Conservation (phyloP, 129 eudicot species). For the Gnaphalium uliginosum region DNA sequence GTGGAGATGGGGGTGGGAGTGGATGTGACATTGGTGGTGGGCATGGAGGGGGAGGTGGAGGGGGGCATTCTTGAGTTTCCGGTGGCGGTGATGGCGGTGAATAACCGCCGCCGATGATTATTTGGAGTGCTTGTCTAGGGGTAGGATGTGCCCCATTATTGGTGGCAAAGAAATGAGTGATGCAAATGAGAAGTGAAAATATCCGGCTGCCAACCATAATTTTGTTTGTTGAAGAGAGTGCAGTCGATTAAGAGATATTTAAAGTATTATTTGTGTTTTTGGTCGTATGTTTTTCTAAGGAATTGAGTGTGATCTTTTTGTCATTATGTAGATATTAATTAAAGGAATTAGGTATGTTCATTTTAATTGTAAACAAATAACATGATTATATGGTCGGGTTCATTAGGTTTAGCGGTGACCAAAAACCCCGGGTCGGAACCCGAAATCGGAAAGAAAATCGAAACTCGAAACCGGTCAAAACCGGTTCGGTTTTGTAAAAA, state of each 20-base stretch:
- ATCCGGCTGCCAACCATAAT: neutral
- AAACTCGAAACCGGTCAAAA: no score
- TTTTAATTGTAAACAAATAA: no score
- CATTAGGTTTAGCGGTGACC: no score
- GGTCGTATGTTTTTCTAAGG: neutral
- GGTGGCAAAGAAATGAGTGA: slow-evolving; percentile 18
- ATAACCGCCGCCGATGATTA: slow-evolving; percentile 39
- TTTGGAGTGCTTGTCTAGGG: slow-evolving; percentile 36
- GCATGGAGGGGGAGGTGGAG: slow-evolving; percentile 22
- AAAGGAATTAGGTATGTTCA: no score
- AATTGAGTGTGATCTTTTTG: neutral
- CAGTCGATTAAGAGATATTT: neutral
- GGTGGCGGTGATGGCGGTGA: slow-evolving; percentile 17
- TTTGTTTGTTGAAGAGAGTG: neutral
- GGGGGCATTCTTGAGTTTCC: slow-evolving; percentile 4
- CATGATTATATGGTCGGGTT: no score
- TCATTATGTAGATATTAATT: no score
- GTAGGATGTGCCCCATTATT: neutral
- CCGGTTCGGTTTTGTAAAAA: no score
- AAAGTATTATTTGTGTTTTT: neutral
- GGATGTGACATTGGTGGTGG: slow-evolving; percentile 10
- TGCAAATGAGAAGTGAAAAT: slow-evolving; percentile 22
- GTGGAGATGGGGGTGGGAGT: neutral
- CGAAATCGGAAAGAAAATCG: no score
- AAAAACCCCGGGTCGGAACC: no score